Percentiles rank a stretch among this genome's conserved stretches.
These are phyloP conservation scores for Daldinia eschscholtzii DNA, from an alignment of 2,329 filamentous ascomycete genomes.

Conservation along the genomic window DNA sequence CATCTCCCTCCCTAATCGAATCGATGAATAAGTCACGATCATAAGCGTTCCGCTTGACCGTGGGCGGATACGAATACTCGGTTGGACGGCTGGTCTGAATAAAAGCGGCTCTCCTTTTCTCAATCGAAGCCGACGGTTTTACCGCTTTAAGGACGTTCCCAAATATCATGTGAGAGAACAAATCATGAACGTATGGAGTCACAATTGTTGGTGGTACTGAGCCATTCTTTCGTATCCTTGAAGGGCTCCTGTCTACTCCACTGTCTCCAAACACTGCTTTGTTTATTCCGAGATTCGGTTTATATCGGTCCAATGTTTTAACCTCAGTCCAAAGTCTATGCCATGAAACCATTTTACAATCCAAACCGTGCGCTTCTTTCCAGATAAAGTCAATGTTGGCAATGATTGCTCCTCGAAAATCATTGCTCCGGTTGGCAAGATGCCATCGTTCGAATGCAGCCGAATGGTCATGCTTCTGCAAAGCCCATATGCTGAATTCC, in stretches of 20 bases:
- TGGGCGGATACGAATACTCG: neutral
- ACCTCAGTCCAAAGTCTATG: conserved; percentile 69
- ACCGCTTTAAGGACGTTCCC: conserved; percentile 62
- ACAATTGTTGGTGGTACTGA: conserved; percentile 68
- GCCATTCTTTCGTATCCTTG: conserved; percentile 6
- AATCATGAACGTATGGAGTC: conserved; percentile 74
- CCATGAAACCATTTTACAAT: conserved; percentile 44
- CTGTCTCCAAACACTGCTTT: conserved; percentile 40
- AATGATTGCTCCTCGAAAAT: conserved; percentile 73
- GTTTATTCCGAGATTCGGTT: conserved; percentile 41
- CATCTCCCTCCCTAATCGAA: conserved; percentile 60
- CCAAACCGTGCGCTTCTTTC: conserved; percentile 70
- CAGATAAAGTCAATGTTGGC: conserved; percentile 73
- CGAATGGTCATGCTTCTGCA: conserved; percentile 57
- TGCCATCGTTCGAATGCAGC: conserved; percentile 68
- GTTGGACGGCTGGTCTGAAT: conserved; percentile 37
- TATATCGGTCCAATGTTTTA: conserved; percentile 54
- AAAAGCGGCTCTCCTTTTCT: conserved; percentile 50
- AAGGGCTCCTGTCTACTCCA: neutral
- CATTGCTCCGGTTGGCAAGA: conserved; percentile 58
- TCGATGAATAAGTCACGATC: conserved; percentile 45
- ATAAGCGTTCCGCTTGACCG: conserved; percentile 18
- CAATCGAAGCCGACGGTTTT: conserved; percentile 47
- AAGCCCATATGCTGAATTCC: conserved; percentile 71
- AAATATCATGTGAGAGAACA: conserved; percentile 74